Conservation (phyloP, 2,329 filamentous ascomycete genomes). For the Trichoderma semiorbis region DNA sequence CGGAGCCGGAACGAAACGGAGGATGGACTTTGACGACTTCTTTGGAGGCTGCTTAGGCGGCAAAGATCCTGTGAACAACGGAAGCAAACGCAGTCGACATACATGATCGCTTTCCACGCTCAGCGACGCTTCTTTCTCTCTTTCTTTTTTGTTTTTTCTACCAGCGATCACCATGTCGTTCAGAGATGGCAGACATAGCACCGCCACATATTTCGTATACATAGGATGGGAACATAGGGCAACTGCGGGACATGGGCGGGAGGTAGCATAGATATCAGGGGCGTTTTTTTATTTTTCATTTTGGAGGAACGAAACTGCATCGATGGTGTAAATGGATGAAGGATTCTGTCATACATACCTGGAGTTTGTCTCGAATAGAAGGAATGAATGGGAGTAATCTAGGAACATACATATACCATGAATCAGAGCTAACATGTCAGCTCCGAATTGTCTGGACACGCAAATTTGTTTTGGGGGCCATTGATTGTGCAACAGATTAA, state of each 20-base stretch:
- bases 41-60: slow-evolving; percentile 66
- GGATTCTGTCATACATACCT: slow-evolving; percentile 18
- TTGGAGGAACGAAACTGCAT: slow-evolving; percentile 31
- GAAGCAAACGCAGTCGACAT: slow-evolving; percentile 51
- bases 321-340: slow-evolving; percentile 16
- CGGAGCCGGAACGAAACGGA: slow-evolving; percentile 68
- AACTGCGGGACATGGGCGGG: slow-evolving; percentile 33
- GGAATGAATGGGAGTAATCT: slow-evolving; percentile 19
- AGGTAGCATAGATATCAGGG: slow-evolving; percentile 36
- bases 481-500: not conserved
- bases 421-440: not conserved
- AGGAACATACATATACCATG: slow-evolving; percentile 12
- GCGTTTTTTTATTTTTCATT: slow-evolving; percentile 30
- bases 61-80: slow-evolving; percentile 55
- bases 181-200: slow-evolving; percentile 3
- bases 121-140: not conserved
- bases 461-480: not conserved
- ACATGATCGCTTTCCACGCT: slow-evolving; percentile 25
- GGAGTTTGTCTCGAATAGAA: slow-evolving; percentile 10
- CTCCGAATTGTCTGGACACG: not conserved
- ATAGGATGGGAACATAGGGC: slow-evolving; percentile 29
- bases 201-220: slow-evolving; percentile 16
- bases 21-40: slow-evolving; percentile 70
- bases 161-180: slow-evolving; percentile 17
- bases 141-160: not conserved